Evolutionary conservation across 192 early-diverging fungal species (phyloP), one percentile per base, ranked within the genome.

Genomic region (Mortierella claussenii): DNA sequence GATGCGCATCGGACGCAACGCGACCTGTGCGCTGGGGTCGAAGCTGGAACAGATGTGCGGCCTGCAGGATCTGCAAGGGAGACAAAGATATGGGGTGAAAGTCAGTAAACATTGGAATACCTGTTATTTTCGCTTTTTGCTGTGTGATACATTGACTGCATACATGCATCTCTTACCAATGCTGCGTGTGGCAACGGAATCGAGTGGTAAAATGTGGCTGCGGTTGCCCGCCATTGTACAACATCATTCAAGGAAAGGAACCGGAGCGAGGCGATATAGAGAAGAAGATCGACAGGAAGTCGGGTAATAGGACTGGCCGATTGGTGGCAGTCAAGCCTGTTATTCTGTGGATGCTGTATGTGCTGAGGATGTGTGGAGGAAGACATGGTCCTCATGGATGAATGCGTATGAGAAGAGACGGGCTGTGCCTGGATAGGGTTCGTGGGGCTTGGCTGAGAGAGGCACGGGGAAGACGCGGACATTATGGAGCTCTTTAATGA

Each of bases 111-210:
- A 46, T 10, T 30, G 0, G 46, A 50, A 24, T 20, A 44, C 37
- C 33, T 44, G 30, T 53, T 40, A 11, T 56, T 17, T 56, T 57
- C 33, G 32, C 27, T 7, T 49, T 4, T 17, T 26, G n/a, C n/a
- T n/a, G n/a, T n/a, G n/a, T n/a, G n/a, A n/a, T n/a, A n/a, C n/a
- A n/a, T n/a, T n/a, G n/a, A n/a, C n/a, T n/a, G n/a, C n/a, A n/a
- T n/a, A n/a, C n/a, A n/a, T n/a, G n/a, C n/a, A n/a, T n/a, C n/a
- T 32, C 12, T 54, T 76, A 62, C 73, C 73, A 76, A 65, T 11
- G 53, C 47, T 6, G 64, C 73, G 24, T 51, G 55, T 1, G 73
- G 73, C 23, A 76, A 17, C 3, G 63, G 73, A n/a, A 76, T 67
- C 0, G 64, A 66, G 34, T 66, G 50, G 21, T 76, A 76, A 21